Conservation (phyloP, 371 early-diverging fungal genomes). For the Lichtheimia corymbifera region DNA sequence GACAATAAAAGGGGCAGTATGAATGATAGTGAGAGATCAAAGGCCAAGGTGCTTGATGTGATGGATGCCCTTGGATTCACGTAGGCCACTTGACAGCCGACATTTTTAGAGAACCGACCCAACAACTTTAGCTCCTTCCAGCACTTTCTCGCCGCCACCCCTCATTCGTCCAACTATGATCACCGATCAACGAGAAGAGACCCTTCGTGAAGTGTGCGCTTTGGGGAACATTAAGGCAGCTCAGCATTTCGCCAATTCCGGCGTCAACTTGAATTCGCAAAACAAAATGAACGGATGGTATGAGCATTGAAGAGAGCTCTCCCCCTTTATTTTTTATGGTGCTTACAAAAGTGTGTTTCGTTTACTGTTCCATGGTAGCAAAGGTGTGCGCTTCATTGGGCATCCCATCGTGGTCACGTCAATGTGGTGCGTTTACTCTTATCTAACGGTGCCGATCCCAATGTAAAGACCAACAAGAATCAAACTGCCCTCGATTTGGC, state of each 20-base stretch:
- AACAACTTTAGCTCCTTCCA: too few relatives aligned
- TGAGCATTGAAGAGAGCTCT: not conserved
- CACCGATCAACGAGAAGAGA: conserved; percentile 60
- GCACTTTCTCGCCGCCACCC: too few relatives aligned
- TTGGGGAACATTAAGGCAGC: conserved; percentile 76
- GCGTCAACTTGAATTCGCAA: conserved; percentile 64
- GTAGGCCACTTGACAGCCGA: too few relatives aligned
- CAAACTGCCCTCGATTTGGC: conserved; percentile 64
- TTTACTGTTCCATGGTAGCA: conserved; percentile 5
- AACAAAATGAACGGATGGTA: conserved; percentile 75
- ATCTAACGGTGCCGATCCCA: conserved; percentile 58
- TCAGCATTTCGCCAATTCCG: conserved; percentile 56
- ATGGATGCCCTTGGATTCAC: too few relatives aligned
- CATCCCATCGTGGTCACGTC: conserved; percentile 62
- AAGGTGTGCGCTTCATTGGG: conserved; percentile 79
- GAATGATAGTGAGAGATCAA: too few relatives aligned
- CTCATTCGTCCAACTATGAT: conserved; percentile 23
- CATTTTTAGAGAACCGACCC: too few relatives aligned
- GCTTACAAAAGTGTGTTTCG: not conserved
- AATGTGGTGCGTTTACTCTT: conserved; percentile 54
- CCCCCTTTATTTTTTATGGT: too few relatives aligned
- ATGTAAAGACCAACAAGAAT: conserved; percentile 54
- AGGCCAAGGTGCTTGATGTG: too few relatives aligned
- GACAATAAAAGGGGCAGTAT: too few relatives aligned
- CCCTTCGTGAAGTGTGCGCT: conserved; percentile 71